Evolutionary conservation across 2,329 filamentous ascomycete genomes (phyloP).

Genomic region (Ceratocystis smalleyi): DNA sequence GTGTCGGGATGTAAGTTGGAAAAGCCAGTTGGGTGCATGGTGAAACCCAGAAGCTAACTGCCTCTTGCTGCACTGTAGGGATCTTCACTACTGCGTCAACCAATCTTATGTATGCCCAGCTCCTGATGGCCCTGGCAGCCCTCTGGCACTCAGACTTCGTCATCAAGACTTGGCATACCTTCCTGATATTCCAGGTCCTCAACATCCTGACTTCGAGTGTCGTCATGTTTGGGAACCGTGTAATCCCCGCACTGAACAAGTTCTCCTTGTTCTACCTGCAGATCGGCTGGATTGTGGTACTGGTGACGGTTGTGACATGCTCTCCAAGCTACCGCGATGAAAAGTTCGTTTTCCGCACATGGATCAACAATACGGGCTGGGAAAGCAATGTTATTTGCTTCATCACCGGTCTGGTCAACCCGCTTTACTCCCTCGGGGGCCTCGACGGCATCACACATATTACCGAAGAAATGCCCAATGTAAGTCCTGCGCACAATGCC

Average conservation of each 20-base stretch:
- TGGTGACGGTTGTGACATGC: constrained; percentile 33
- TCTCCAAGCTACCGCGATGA: constrained; percentile 30
- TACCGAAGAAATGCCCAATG: constrained; percentile 35
- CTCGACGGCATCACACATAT: constrained; percentile 35
- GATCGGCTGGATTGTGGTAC: constrained; percentile 31
- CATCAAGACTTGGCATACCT: constrained; percentile 33
- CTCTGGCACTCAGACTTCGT: constrained; percentile 25
- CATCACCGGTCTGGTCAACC: constrained; percentile 35
- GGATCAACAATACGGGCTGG: constrained; percentile 39
- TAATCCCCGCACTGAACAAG: constrained; percentile 30
- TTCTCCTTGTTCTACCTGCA: constrained; percentile 33
- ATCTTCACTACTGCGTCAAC: constrained; percentile 32
- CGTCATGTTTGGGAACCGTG: constrained; percentile 33
- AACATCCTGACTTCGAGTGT: constrained; percentile 30
- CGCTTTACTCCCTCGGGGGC: constrained; percentile 32
- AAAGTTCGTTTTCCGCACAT: constrained; percentile 37
- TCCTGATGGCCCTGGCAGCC: constrained; percentile 29
- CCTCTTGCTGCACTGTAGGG: constrained; percentile 18
- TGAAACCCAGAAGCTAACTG: no score
- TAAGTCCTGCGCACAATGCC: constrained; percentile 21
- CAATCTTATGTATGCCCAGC: constrained; percentile 30
- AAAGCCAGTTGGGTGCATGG: neutral
- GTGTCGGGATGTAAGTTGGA: constrained; percentile 15
- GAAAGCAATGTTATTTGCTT: constrained; percentile 34
- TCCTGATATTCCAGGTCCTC: constrained; percentile 29